phyloP scores from a whole-genome alignment of 345 rosid genomes.

The Linum trigynum region DNA sequence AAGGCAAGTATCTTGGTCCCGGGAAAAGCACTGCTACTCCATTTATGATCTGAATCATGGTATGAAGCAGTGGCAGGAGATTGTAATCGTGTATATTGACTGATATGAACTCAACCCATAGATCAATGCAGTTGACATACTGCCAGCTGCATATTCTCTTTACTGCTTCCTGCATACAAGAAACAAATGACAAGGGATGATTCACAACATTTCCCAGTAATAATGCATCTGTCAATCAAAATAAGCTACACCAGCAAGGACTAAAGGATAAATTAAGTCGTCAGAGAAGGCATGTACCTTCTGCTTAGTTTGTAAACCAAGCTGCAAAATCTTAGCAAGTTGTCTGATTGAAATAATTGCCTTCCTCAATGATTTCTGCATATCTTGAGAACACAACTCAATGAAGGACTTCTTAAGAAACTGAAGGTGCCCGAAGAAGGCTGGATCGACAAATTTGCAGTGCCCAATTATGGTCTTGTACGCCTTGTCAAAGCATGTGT shows the following conservation, averaged over 20 bases:
- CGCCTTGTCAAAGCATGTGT: slow-evolving; percentile 48
- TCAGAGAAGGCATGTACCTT: slow-evolving; percentile 37
- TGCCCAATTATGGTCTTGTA: slow-evolving; percentile 58
- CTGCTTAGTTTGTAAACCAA: slow-evolving; percentile 55
- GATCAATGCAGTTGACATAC: slow-evolving; percentile 63
- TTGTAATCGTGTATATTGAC: slow-evolving; percentile 43
- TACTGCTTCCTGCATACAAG: slow-evolving; percentile 61
- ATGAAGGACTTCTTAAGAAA: slow-evolving; percentile 60
- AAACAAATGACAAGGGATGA: slow-evolving; percentile 19
- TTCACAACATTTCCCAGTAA: slow-evolving; percentile 1
- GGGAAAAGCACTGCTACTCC: slow-evolving; percentile 68
- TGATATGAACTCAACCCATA: slow-evolving; percentile 76
- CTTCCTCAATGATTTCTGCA: slow-evolving; percentile 58
- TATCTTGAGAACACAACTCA: slow-evolving; percentile 71
- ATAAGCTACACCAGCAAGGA: neutral
- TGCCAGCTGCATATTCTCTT: slow-evolving; percentile 78
- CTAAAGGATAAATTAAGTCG: slow-evolving; percentile 8
- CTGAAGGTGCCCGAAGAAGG: slow-evolving; percentile 28
- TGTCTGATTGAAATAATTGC: slow-evolving; percentile 50
- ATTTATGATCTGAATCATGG: slow-evolving; percentile 61
- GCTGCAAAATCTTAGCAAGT: slow-evolving; percentile 63
- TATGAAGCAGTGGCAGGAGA: slow-evolving; percentile 58
- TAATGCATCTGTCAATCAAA: too few species aligned
- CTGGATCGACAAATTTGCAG: slow-evolving; percentile 49
- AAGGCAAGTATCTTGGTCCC: slow-evolving; percentile 83